Conservation (phyloP, 331 rosid genomes). For the Arachis monticola region DNA sequence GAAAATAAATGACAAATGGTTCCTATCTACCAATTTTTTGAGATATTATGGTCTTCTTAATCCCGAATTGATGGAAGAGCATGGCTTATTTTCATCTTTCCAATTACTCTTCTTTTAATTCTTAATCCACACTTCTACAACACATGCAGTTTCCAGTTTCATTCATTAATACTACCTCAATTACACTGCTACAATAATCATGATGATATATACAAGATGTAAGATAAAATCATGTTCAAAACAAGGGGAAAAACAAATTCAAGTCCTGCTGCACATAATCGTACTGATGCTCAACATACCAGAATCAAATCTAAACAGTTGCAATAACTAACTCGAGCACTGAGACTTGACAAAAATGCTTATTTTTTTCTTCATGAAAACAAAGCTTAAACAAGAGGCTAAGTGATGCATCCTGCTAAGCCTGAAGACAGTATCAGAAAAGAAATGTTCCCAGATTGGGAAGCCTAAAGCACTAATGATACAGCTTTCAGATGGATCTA, state of each 20-base stretch:
- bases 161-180: background rate
- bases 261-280: background rate
- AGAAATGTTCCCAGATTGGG: background rate
- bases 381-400: background rate
- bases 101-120: no score
- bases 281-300: background rate
- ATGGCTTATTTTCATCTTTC: no score
- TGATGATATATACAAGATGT: background rate
- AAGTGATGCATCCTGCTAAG: background rate
- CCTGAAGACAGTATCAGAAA: background rate
- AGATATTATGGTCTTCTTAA: no score
- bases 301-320: background rate
- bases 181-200: background rate
- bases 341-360: background rate
- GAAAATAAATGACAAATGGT: no score
- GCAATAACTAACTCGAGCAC: conserved; percentile 8
- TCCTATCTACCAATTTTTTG: no score
- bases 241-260: conserved; percentile 14
- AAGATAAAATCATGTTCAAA: conserved; percentile 13
- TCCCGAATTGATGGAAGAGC: no score
- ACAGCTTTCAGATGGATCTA: conserved; percentile 8
- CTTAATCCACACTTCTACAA: background rate
- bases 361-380: background rate
- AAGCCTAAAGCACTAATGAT: background rate
- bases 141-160: background rate